Base-by-base conservation (phyloP, 805 yeast species). In the Lachancea meyersii region DNA sequence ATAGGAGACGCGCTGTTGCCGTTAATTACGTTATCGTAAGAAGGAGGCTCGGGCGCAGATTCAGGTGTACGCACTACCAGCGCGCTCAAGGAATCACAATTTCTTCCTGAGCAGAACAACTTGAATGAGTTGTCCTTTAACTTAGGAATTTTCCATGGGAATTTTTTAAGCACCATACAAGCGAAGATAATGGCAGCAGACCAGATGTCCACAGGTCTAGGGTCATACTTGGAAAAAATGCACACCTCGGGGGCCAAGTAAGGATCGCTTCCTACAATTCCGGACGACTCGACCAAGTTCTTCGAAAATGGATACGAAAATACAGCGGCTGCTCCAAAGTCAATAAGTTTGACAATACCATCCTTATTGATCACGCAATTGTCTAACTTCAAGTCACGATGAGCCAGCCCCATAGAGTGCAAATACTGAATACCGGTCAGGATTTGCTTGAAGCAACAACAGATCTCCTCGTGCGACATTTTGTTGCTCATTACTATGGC, bases 81-180 rank as follows among this genome's bases (percentile, higher is more conserved):
- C 21, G 82, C 80, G 50, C 80, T 79, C 47, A 85, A 66, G 0
- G 88, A 76, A 40, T 72, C 77, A 44, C 84, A 84, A 26, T 80
- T 75, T 51, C 77, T 81, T 23, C 88, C 77, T 21, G 85, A 77
- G 35, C 91, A 82, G 60, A 86, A 89, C 52, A 86, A 61, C 63
- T 84, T 86, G 67, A 88, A 89, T 48, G 93, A 81, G 52, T 80
- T 77, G 63, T 88, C 96, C 39, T 82, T 71, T 40, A 79, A 63
- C 56, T 86, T 82, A 7, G 97, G 96, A 6, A 86, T 86, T 59
- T 86, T 87, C 96, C 96, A 88, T 7, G 96, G 96, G 66, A 88
- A 88, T 66, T 87, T 84, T 58, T 86, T 82, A 61, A 88, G 70
- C 46, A 86, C 77, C 96, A 88, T 87, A 68, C 96, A 88, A 52